These are phyloP conservation scores for Solanum hybrid DNA, from an alignment of 305 asterid species.

Conservation along the genomic window DNA sequence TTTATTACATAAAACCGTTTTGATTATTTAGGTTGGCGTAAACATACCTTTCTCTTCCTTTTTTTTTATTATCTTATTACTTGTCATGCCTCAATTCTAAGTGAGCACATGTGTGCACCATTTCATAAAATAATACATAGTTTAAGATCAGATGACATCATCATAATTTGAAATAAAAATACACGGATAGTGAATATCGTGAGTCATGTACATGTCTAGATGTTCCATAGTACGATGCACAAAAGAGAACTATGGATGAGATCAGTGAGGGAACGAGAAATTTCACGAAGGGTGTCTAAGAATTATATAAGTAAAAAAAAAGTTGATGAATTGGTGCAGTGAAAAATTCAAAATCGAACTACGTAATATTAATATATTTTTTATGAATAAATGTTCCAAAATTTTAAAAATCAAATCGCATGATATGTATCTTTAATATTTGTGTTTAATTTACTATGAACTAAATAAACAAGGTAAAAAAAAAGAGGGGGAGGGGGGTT, in stretches of 20 bases:
- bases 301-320: too few relatives aligned
- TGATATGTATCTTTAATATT: too few relatives aligned
- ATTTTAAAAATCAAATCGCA: not conserved
- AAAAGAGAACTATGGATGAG: not conserved
- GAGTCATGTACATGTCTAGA: not conserved
- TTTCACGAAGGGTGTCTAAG: not conserved
- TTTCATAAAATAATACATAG: not conserved
- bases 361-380: not conserved
- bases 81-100: not conserved
- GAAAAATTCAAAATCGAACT: not conserved
- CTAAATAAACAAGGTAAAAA: not conserved
- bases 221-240: not conserved
- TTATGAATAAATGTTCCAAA: not conserved
- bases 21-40: not conserved
- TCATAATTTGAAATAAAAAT: not conserved
- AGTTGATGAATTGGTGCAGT: not conserved
- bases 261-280: not conserved
- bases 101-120: not conserved
- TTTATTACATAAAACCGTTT: not conserved
- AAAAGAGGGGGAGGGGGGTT: not conserved
- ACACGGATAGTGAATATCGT: not conserved
- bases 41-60: not conserved
- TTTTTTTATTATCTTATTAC: not conserved
- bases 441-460: not conserved
- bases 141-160: not conserved